Evolutionary conservation across 169 alveolate species (phyloP).

Genomic region (Plasmodium gallinaceum): DNA sequence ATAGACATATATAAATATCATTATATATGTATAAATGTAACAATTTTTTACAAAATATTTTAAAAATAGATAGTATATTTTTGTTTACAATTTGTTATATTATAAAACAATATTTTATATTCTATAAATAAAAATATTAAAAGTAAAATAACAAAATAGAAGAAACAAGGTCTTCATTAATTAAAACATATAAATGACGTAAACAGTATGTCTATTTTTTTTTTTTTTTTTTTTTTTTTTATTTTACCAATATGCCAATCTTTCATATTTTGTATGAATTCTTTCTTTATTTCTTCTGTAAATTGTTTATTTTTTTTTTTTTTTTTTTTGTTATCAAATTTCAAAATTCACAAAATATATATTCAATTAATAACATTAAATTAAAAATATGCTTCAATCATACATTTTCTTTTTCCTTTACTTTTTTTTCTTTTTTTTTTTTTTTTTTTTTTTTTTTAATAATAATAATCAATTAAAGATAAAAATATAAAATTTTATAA

Average conservation of each 20-base stretch:
- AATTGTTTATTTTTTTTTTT: not conserved
- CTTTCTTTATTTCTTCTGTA: constrained; percentile 16
- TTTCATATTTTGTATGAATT: constrained; percentile 39
- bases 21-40: no score
- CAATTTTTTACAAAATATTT: no score
- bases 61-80: no score
- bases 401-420: not conserved
- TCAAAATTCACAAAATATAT: no score
- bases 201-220: not conserved
- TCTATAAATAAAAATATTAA: no score
- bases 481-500: not conserved
- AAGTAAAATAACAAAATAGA: no score
- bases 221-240: not conserved
- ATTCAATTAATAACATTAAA: not conserved
- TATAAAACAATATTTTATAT: no score
- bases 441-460: not conserved
- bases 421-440: not conserved
- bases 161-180: no score
- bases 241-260: constrained; percentile 45
- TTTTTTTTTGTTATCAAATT: no score
- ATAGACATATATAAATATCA: no score
- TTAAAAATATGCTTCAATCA: not conserved
- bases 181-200: no score
- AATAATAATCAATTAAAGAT: not conserved
- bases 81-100: no score